phyloP scores from a whole-genome alignment of 2,329 filamentous ascomycete genomes.

The Domatiomyces catenatus region DNA sequence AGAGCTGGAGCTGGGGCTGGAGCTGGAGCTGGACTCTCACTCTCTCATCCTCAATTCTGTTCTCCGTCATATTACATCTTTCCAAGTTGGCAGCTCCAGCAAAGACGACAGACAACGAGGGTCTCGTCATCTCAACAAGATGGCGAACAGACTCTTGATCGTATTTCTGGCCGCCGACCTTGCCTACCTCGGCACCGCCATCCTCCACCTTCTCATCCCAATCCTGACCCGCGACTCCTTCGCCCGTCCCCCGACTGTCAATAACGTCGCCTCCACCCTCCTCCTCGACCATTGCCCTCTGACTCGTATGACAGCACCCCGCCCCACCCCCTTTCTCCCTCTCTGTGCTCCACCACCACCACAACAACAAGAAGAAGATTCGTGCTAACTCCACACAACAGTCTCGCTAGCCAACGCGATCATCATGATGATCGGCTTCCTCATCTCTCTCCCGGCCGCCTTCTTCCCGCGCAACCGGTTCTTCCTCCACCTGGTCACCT shows the following conservation, averaged over 20 bases:
- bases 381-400: conserved; percentile 14
- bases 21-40: background rate
- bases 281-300: conserved; percentile 39
- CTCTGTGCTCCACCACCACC: no score
- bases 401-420: conserved; percentile 58
- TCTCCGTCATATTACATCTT: background rate
- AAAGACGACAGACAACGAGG: no score
- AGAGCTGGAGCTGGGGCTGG: background rate
- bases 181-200: conserved; percentile 37
- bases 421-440: conserved; percentile 55
- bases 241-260: conserved; percentile 27
- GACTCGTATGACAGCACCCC: conserved; percentile 28
- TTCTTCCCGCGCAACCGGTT: conserved; percentile 48
- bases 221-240: conserved; percentile 33
- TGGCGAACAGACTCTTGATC: conserved; percentile 38
- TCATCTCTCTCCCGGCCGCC: conserved; percentile 55
- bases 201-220: conserved; percentile 38
- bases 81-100: no score
- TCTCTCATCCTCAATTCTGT: background rate
- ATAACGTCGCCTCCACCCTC: conserved; percentile 37
- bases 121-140: conserved; percentile 16
- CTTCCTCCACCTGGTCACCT: conserved; percentile 56
- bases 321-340: conserved; percentile 10
- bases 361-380: no score
- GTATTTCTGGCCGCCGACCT: conserved; percentile 37